Evolutionary conservation across 2,329 filamentous ascomycete species (phyloP), one percentile per base, ranked within the genome.

Genomic region (Cladosporium sp.): DNA sequence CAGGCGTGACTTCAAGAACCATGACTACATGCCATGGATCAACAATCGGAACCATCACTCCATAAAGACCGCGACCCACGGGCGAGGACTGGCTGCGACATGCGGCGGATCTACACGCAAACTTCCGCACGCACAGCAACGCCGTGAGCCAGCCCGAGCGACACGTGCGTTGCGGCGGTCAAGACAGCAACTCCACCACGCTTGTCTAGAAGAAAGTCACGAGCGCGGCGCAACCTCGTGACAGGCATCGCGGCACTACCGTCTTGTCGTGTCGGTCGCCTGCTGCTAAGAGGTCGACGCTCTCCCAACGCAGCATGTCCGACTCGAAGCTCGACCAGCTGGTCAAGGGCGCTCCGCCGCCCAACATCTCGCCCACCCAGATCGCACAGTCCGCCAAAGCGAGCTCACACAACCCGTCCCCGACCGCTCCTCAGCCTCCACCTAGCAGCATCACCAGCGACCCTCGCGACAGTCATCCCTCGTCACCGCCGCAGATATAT

Each of bases 401-500:
- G 5, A 49, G 60, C 58, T 55, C 58, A 62, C 68, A 25, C 68
- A 68, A 32, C 75, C 39, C 52, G 15, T 62, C 55, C 70, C 58
- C 68, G 66, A 68, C 73, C 68, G 54, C 65, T n/a, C 64, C 69
- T 61, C 62, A 71, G 22, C 62, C 61, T 65, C 75, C 61, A 72
- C 78, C 62, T 65, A 76, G 62, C 64, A 76, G 62, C 64, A 77
- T 65, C 67, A 71, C 77, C 58, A 73, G 76, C 58, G 91, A 95
- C 71, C 90, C 91, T 25, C 83, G 93, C 61, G 87, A 86, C 66
- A 85, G 87, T 61, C 85, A 93, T 15, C 92, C 92, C n/a, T 93
- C 89, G 70, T 91, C 90, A 15, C 92, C 92, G 45, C 90, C 91
- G 56, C 94, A 96, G 79, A 97, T 99, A 70, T 99, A 99, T 77